Evolutionary conservation across 495 filamentous ascomycete species (phyloP).

Genomic region (Bacidia gigantensis): DNA sequence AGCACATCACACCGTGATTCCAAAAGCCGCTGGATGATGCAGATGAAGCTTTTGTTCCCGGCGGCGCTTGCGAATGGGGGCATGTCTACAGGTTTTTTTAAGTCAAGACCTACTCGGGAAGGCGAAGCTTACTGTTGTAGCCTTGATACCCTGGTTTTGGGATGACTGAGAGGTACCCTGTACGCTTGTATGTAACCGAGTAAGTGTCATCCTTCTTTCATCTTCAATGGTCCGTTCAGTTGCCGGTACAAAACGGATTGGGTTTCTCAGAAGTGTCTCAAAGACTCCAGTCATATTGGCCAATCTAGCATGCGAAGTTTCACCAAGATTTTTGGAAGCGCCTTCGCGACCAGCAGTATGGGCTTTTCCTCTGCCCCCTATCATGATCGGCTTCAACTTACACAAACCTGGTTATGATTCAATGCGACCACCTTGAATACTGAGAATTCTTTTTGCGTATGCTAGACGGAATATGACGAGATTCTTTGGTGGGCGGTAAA

Average conservation of each 20-base stretch:
- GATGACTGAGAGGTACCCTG: not conserved
- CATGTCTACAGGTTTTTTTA: not conserved
- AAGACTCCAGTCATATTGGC: not conserved
- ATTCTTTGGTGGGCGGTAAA: not conserved
- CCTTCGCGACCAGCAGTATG: not conserved
- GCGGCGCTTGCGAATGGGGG: not conserved
- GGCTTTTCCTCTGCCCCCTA: too few relatives aligned
- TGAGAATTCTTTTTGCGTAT: too few relatives aligned
- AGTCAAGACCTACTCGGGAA: not conserved
- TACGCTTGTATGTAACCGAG: not conserved
- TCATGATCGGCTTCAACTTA: not conserved
- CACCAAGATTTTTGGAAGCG: not conserved
- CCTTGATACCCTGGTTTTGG: not conserved
- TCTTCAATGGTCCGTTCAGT: not conserved
- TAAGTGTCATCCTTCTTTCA: not conserved
- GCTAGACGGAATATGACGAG: not conserved
- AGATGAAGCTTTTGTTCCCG: too few relatives aligned
- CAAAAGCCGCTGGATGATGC: conserved; percentile 1
- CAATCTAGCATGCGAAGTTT: not conserved
- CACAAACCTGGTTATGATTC: too few relatives aligned
- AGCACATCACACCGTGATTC: conserved; percentile 23
- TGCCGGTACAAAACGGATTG: not conserved
- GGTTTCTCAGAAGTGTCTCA: not conserved
- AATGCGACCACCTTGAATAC: too few relatives aligned
- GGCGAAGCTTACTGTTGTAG: not conserved